phyloP scores from a whole-genome alignment of 805 yeast genomes.

The Myxozyma kluyveri region DNA sequence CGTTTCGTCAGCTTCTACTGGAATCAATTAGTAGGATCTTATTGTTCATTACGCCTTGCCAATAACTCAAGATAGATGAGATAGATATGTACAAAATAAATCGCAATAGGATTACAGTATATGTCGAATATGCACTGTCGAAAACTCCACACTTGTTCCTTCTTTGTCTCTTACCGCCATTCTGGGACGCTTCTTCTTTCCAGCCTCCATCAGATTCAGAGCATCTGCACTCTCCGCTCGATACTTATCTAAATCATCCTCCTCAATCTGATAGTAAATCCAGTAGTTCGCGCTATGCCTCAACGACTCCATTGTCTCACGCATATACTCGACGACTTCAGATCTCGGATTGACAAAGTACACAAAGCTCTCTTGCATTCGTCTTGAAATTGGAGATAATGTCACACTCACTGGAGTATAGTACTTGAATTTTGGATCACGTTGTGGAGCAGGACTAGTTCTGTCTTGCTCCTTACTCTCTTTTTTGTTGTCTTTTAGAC shows the following conservation, averaged over 20 bases:
- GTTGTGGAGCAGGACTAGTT: constrained; percentile 7
- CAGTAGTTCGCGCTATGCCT: constrained; percentile 58
- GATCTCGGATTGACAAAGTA: constrained; percentile 62
- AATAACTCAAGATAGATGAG: no score
- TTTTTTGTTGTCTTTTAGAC: neutral
- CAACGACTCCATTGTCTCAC: constrained; percentile 56
- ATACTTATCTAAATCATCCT: constrained; percentile 32
- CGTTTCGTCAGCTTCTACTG: no score
- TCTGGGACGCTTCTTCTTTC: constrained; percentile 21
- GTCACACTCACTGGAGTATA: constrained; percentile 64
- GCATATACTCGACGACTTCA: constrained; percentile 62
- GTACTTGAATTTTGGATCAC: constrained; percentile 5
- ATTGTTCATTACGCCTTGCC: no score
- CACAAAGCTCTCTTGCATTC: constrained; percentile 60
- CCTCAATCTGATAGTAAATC: constrained; percentile 72
- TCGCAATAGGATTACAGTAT: neutral
- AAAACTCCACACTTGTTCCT: neutral
- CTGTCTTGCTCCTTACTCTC: constrained; percentile 13
- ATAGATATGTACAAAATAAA: neutral
- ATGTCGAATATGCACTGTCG: neutral
- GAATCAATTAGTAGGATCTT: no score
- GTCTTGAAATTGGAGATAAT: constrained; percentile 61
- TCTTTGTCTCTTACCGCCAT: constrained; percentile 19
- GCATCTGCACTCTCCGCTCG: constrained; percentile 31
- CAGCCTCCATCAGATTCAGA: constrained; percentile 16